Percentiles rank a stretch among this genome's conserved stretches.
Evolutionary conservation across 345 rosid species (phyloP).

Genomic region (Eucalyptus leucophloia): DNA sequence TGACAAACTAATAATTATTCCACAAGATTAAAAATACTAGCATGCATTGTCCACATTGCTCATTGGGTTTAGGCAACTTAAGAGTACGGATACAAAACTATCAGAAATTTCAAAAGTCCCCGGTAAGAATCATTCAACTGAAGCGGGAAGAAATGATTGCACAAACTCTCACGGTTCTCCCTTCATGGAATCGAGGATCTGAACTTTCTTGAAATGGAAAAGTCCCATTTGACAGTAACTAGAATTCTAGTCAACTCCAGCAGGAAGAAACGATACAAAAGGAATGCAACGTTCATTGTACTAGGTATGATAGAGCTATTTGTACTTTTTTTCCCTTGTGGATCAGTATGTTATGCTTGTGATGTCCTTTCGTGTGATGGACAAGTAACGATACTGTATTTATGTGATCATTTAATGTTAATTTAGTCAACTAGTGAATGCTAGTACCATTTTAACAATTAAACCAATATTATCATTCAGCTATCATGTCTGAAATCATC

Average conservation of each 20-base stretch:
- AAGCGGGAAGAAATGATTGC: neutral
- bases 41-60: conserved; percentile 34
- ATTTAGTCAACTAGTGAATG: neutral
- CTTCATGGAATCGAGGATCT: neutral
- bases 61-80: conserved; percentile 34
- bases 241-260: neutral
- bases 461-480: neutral
- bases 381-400: neutral
- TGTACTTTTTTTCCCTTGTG: neutral
- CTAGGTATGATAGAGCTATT: neutral
- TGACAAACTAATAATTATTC: neutral
- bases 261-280: neutral
- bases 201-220: neutral
- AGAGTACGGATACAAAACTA: conserved; percentile 45
- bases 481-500: neutral
- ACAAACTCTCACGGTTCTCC: neutral
- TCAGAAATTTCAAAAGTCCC: neutral
- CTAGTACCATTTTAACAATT: neutral
- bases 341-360: neutral
- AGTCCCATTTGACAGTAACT: neutral
- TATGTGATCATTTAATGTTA: neutral
- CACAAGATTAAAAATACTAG: neutral
- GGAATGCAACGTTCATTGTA: neutral
- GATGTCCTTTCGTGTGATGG: neutral
- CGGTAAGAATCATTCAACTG: conserved; percentile 1